A percentile compares a stretch with the other conserved stretches of the same genome.
These are phyloP conservation scores for Neurospora hispaniola DNA, from an alignment of 495 filamentous ascomycete species.

Conservation along the genomic window DNA sequence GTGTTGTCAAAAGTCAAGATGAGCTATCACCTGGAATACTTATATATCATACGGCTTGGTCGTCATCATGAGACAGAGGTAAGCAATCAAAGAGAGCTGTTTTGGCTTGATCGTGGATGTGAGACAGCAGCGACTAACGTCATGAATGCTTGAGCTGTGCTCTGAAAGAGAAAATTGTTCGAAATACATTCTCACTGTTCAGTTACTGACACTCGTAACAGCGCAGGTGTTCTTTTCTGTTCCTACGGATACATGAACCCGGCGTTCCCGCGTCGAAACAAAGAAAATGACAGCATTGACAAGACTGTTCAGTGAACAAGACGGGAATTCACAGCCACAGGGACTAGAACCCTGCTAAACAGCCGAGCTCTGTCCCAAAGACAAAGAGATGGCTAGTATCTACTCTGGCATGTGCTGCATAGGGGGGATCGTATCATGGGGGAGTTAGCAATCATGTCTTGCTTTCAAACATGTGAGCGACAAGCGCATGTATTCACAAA, in stretches of 20 bases:
- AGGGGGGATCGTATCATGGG: neutral
- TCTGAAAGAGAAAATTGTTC: neutral
- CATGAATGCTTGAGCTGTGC: neutral
- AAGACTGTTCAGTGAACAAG: neutral
- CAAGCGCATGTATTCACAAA: neutral
- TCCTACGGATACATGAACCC: neutral
- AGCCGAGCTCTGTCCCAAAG: neutral
- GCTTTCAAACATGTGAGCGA: neutral
- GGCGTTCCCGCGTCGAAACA: neutral
- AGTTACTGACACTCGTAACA: neutral
- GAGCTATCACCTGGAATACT: neutral
- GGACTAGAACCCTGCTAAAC: neutral
- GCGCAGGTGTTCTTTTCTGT: neutral
- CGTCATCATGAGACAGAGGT: neutral
- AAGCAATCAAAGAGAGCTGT: neutral
- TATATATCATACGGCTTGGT: neutral
- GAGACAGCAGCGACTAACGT: neutral
- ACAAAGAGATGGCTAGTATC: neutral
- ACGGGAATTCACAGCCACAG: neutral
- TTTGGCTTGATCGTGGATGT: neutral
- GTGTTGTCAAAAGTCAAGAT: neutral
- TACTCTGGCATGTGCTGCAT: neutral
- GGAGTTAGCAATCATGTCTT: neutral
- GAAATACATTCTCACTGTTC: neutral
- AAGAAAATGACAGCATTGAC: neutral